Percentiles rank a stretch among this genome's conserved stretches.
Evolutionary conservation across 148 eudicot genomes (phyloP).

Genomic region (Vaccinium darrowii): DNA sequence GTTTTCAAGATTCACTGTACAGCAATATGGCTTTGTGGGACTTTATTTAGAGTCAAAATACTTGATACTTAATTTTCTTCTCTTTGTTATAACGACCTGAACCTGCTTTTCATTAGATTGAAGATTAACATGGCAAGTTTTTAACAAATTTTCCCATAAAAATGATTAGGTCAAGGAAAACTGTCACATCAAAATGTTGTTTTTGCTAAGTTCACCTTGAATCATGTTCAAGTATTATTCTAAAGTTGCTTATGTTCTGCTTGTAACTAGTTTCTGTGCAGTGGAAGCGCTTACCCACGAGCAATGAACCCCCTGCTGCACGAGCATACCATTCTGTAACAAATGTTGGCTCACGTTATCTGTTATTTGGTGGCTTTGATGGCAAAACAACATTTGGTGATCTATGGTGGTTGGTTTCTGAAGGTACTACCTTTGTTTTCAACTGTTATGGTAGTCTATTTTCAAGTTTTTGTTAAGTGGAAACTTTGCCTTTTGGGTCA

Average conservation of each 20-base stretch:
- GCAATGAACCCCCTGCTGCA: conserved; percentile 74
- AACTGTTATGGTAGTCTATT: neutral
- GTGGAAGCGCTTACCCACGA: conserved; percentile 80
- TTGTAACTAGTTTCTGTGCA: conserved; percentile 67
- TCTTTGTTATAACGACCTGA: neutral
- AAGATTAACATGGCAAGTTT: neutral
- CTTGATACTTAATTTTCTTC: neutral
- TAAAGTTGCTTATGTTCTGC: neutral
- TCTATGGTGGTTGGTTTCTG: conserved; percentile 99
- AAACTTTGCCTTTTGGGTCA: neutral
- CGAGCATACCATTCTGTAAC: conserved; percentile 94
- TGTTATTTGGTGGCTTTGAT: conserved; percentile 96
- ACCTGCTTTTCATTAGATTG: neutral
- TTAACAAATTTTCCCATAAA: neutral
- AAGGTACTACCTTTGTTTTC: conserved; percentile 54
- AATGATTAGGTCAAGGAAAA: neutral
- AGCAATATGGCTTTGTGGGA: neutral
- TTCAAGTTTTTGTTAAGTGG: neutral
- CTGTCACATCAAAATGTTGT: neutral
- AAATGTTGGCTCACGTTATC: conserved; percentile 64
- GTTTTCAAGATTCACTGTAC: neutral
- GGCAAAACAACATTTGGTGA: conserved; percentile 95
- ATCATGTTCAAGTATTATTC: neutral
- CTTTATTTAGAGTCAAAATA: neutral
- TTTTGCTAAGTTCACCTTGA: neutral